Base-by-base conservation (phyloP, 768 basidiomycete genomes). In the Epithele typhae region DNA sequence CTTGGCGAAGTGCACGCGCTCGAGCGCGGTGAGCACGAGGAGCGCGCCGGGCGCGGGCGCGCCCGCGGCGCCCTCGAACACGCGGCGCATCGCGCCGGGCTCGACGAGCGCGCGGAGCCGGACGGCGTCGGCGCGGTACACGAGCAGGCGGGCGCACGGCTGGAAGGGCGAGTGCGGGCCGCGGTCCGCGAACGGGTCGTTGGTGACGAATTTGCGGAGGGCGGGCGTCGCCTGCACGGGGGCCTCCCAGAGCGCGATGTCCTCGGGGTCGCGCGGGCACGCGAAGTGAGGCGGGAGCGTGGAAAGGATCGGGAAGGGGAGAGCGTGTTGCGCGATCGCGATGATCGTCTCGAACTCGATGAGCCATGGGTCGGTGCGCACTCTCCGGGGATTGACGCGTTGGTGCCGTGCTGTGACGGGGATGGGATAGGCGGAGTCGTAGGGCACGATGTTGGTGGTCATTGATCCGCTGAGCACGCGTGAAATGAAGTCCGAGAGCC, bases 401-500 rank as follows among this genome's bases (percentile, higher is more conserved):
- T 22, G 30, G 15, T 9, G 11, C 8, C 36, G 25, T 14, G 61
- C 48, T 5, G 43, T 38, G 14, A 61, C 18, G 4, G 61, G 59
- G 8, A 63, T 59, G 14, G 68, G 69, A 25, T 58, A 52, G 3
- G 32, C 34, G 7, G 44, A 58, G 14, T 53, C 45, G 55, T 65
- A 68, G 5, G 63, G 59, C 17, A 47, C 44, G 43, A 55, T 55
- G 46, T 65, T 61, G 33, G 61, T 61, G 24, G 51, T 37, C 34
- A 67, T 48, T 22, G 34, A 55, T 30, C 64, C 59, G 27, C 55
- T 51, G 8, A 68, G 49, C 12, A 66, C 41, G 12, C 49, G 53
- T 41, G 61, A 53, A n/a, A 56, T 17, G 52, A 60, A 65, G 10
- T 68, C 66, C 37, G 59, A 55, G 27, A 71, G 61, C 69, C 68